Percentiles rank a stretch among this genome's conserved stretches.
Conservation (phyloP, 257 asterid species). For the Nicotiana tabacum region DNA sequence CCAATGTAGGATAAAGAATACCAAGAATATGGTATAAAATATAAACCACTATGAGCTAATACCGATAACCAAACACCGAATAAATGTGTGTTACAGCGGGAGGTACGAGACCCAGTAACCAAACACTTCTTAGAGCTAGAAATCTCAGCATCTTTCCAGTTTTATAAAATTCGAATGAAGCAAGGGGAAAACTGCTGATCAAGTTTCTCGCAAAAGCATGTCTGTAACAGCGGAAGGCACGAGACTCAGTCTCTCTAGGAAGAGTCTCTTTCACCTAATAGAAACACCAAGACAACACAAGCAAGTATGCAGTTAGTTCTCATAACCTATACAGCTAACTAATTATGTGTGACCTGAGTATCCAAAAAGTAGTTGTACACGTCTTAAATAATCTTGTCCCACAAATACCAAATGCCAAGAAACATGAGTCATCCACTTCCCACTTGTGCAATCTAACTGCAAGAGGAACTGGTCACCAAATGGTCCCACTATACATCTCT, state of each 20-base stretch:
- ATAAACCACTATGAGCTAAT: no score
- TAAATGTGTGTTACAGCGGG: no score
- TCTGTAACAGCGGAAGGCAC: background rate
- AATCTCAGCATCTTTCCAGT: background rate
- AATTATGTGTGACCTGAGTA: background rate
- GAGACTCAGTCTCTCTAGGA: background rate
- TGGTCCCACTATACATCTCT: background rate
- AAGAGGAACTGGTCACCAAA: background rate
- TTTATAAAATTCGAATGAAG: background rate
- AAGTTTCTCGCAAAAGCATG: background rate
- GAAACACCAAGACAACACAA: background rate
- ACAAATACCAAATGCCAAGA: conserved; percentile 4
- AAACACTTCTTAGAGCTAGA: background rate
- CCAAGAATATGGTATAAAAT: no score
- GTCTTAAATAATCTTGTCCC: background rate
- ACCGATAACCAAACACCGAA: no score
- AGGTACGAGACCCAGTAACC: no score
- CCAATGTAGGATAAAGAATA: no score
- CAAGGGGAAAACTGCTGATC: background rate
- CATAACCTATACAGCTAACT: background rate
- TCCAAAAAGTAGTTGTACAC: background rate
- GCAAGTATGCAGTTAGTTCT: conserved; percentile 4
- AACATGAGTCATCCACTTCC: background rate
- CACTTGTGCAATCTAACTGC: background rate
- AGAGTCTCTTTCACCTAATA: background rate